Percentiles rank a stretch among this genome's conserved stretches.
phyloP scores from a whole-genome alignment of 225 moss, liverwort and hornwort species.

The Straminergon stramineum region DNA sequence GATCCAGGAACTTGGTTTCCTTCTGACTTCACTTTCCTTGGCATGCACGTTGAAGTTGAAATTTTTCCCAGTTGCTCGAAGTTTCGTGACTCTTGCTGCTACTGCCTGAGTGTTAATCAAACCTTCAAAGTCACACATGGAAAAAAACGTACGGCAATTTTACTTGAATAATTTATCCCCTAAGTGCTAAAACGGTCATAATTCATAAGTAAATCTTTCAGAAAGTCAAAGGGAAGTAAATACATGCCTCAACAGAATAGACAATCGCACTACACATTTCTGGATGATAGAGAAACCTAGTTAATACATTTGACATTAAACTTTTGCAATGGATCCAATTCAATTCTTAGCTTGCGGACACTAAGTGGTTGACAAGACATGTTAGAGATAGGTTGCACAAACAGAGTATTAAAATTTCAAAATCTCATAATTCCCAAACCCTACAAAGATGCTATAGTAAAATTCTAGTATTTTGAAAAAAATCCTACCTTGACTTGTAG shows the following conservation, averaged over 20 bases:
- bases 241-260: background rate
- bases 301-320: background rate
- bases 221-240: background rate
- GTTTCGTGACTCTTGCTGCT: background rate
- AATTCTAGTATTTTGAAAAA: background rate
- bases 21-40: accelerated
- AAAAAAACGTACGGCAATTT: background rate
- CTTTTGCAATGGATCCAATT: background rate
- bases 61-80: accelerated
- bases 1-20: background rate
- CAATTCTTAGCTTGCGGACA: background rate
- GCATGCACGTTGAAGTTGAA: accelerated
- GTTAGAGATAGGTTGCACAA: background rate
- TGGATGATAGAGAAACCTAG: background rate
- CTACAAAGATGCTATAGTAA: background rate
- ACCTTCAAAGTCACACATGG: background rate
- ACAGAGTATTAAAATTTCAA: background rate
- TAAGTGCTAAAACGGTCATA: background rate
- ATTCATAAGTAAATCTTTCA: background rate
- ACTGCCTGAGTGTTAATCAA: background rate
- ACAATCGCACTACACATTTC: background rate
- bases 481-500: too few relatives aligned
- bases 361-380: background rate
- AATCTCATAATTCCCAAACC: background rate
- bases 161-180: background rate